Conservation (phyloP, 2,329 filamentous ascomycete genomes). For the Epichloe sp. region DNA sequence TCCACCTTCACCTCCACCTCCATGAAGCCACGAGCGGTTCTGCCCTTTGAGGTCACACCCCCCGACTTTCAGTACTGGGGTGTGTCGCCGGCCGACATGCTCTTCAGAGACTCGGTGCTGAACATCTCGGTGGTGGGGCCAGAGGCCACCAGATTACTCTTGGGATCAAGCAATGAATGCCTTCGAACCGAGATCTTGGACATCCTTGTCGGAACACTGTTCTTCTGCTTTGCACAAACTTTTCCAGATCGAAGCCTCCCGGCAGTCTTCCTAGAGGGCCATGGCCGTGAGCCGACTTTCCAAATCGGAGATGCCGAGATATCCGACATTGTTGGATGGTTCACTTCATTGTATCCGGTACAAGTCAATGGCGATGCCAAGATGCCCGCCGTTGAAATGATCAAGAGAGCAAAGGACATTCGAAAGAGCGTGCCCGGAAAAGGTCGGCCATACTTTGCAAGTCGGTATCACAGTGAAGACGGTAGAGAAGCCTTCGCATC, state of each 20-base stretch:
- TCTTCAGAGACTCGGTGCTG: neutral
- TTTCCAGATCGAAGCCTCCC: constrained; percentile 23
- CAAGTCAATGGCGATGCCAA: constrained; percentile 7
- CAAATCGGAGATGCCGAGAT: constrained; percentile 16
- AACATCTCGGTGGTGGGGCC: constrained; percentile 4
- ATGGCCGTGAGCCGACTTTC: constrained; percentile 23
- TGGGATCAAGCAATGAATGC: constrained; percentile 16
- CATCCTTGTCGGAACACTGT: constrained; percentile 21
- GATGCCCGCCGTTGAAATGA: constrained; percentile 3
- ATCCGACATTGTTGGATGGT: constrained; percentile 31
- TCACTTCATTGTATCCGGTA: constrained; percentile 28
- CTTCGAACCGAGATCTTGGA: constrained; percentile 25
- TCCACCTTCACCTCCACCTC: constrained; percentile 1
- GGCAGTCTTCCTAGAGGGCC: constrained; percentile 26
- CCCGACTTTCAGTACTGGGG: constrained; percentile 12
- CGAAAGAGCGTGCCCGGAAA: constrained; percentile 21
- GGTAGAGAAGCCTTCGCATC: too few species aligned
- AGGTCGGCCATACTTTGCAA: constrained; percentile 25
- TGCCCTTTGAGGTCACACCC: constrained; percentile 2
- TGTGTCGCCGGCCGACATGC: neutral
- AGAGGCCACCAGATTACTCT: neutral
- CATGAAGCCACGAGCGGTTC: neutral
- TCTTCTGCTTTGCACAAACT: constrained; percentile 19
- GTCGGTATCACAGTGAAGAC: constrained; percentile 6
- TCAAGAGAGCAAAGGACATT: constrained; percentile 20